Evolutionary conservation across 768 basidiomycete species (phyloP), one percentile per base, ranked within the genome.

Genomic region (Polyporus arcularius): DNA sequence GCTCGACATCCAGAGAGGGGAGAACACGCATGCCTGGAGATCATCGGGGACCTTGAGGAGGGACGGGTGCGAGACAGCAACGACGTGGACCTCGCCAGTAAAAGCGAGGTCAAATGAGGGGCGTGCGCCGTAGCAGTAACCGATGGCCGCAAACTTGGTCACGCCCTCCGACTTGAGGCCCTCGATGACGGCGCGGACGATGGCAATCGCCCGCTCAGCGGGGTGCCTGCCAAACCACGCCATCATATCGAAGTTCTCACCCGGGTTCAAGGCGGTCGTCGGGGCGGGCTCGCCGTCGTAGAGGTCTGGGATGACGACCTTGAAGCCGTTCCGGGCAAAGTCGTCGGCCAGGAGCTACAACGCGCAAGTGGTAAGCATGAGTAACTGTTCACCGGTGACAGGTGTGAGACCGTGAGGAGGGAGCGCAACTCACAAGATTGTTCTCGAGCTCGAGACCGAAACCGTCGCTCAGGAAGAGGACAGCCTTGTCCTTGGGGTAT

Each of bases 101-200:
- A 86, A 82, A 2, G 85, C 85, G 54, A 88, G 79, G 66, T 89
- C 80, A 75, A 88, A 85, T 43, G 78, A 79, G 55, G 83, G 84
- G 50, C 85, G 83, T 14, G 72, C 88, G 60, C 88, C 87, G 56
- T 82, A 86, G 76, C 90, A 92, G 76, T 85, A 91, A 3, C 87
- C 88, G 4, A 81, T 80, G 0, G 85, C 84, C 0, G 75, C 88
- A 58, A 92, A 80, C 7, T 70, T 70, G 1, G 76, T 83, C 21
- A 91, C 75, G 2, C 89, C 90, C 61, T 82, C 67, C 35, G 73
- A 80, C 68, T 85, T 86, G 61, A 92, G 79, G 0, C 76, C 82
- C 4, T 69, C 71, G 35, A 89, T 77, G 46, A 88, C 83, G 51
- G 80, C 82, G 73, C 89, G 80, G 30, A 89, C 63, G 3, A 66